Conservation (phyloP, 495 filamentous ascomycete species). For the Alectoria sarmentosa region DNA sequence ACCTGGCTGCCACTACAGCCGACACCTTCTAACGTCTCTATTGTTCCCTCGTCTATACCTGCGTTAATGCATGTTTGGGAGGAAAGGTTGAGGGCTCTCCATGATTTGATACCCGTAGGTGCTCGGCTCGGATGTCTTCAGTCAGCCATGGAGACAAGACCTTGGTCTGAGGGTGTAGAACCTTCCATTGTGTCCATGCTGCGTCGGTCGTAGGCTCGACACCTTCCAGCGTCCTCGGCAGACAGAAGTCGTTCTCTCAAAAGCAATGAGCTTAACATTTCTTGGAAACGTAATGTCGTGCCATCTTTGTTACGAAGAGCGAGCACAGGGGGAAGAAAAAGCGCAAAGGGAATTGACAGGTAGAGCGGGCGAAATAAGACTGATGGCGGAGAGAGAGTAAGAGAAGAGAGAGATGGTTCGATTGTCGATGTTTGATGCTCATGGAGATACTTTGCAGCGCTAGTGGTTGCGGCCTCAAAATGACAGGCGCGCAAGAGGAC, state of each 20-base stretch:
- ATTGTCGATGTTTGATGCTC: too few relatives aligned
- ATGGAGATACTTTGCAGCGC: background rate
- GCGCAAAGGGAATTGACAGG: background rate
- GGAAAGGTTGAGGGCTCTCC: background rate
- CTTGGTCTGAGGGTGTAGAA: background rate
- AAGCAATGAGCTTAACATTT: background rate
- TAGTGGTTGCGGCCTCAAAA: background rate
- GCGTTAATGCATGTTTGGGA: background rate
- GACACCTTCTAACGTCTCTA: background rate
- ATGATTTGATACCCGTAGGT: background rate
- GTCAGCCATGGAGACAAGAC: constrained; percentile 3
- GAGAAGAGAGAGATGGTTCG: background rate
- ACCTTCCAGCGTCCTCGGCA: background rate
- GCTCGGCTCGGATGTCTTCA: constrained; percentile 2
- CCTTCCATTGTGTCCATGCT: constrained; percentile 2
- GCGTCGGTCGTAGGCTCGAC: background rate
- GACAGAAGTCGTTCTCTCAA: background rate
- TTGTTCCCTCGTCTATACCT: background rate
- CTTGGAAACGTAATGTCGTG: background rate
- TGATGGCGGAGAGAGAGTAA: background rate
- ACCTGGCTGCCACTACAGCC: background rate
- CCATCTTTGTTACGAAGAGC: background rate
- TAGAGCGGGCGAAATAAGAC: background rate
- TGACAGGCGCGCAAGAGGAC: constrained; percentile 2
- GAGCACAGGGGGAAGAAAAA: background rate